Base-by-base conservation (phyloP, 805 yeast species). In the Saturnispora quitensis region DNA sequence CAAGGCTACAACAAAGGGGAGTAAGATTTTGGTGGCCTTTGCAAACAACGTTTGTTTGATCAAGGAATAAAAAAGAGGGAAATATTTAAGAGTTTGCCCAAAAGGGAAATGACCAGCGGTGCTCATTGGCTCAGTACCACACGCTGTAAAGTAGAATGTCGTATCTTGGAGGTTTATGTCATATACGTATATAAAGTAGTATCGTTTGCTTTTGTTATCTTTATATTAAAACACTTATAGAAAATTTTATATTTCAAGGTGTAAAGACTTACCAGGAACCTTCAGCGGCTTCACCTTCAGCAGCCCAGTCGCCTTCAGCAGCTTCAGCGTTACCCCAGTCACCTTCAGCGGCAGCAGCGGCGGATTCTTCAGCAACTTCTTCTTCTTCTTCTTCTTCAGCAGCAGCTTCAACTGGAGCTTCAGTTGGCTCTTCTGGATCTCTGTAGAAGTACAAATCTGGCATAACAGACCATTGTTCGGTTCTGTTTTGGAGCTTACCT, bases 381-480 rank as follows among this genome's bases (percentile, higher is more conserved):
- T 74, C 85, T 62, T 76, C 82, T 66, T 76, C 84, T 67, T 77
- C 81, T 62, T 75, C 78, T 68, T 78, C 86, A 60, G 73, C 74
- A 62, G 75, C 78, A 59, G 78, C 78, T 68, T 81, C 81, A 62
- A 75, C 78, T 58, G 78, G 78, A 68, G 81, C 81, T 65, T 77
- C 81, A 79, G 89, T 96, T 76, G 86, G 86, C 80, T 93, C 99
- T 82, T 91, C 98, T 72, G 99, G 99, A 81, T 93, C 97, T 85
- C 99, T 93, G 97, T 93, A 93, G 90, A 93, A 93, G 90, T 90
- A 93, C 76, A 93, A 84, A 81, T 93, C 99, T 76, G 98, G 98
- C 99, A 93, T 93, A 73, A 93, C 93, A 66, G 95, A 79, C 99
- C 99, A 93, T 75, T 86, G 84, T 76, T 93, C 88, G 65, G 86